Percentiles rank a stretch among this genome's conserved stretches.
phyloP scores from a whole-genome alignment of 2,329 filamentous ascomycete species.

The Colletotrichum tabaci region DNA sequence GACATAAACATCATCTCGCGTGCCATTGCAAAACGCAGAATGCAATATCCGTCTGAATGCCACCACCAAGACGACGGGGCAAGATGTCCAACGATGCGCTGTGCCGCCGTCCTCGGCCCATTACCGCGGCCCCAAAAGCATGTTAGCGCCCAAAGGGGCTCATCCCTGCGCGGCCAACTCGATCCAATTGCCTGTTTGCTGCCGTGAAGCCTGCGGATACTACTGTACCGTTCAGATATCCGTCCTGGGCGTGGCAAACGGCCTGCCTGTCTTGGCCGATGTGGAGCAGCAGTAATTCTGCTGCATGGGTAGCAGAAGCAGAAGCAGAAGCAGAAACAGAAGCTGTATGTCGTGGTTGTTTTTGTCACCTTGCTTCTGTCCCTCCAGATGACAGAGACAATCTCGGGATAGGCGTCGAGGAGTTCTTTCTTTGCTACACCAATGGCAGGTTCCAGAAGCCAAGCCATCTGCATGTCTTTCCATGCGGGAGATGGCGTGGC shows the following conservation, averaged over 20 bases:
- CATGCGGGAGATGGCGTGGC: slow-evolving; percentile 6
- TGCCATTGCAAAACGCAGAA: slow-evolving; percentile 9
- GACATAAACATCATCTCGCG: slow-evolving; percentile 2
- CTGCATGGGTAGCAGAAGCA: slow-evolving; percentile 2
- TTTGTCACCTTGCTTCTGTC: slow-evolving; percentile 3
- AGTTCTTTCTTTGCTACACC: background rate
- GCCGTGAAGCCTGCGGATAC: slow-evolving; percentile 1
- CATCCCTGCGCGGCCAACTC: slow-evolving; percentile 28
- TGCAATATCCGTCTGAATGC: slow-evolving; percentile 1
- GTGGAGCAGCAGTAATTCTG: background rate
- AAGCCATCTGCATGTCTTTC: slow-evolving; percentile 15
- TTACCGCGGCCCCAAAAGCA: slow-evolving; percentile 29
- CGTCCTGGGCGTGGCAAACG: background rate
- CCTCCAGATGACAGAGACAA: background rate
- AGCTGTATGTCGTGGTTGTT: background rate
- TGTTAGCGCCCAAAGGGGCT: slow-evolving; percentile 36
- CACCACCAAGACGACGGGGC: slow-evolving; percentile 10
- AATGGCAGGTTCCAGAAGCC: slow-evolving; percentile 40
- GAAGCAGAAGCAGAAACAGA: slow-evolving; percentile 12
- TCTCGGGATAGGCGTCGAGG: slow-evolving; percentile 19
- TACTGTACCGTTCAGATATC: background rate
- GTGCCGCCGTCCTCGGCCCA: slow-evolving; percentile 31
- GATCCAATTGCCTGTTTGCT: slow-evolving; percentile 39
- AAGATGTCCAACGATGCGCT: background rate
- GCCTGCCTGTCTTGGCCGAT: background rate